Base-by-base conservation (phyloP, 2,329 filamentous ascomycete genomes). In the Xylaria sp. region DNA sequence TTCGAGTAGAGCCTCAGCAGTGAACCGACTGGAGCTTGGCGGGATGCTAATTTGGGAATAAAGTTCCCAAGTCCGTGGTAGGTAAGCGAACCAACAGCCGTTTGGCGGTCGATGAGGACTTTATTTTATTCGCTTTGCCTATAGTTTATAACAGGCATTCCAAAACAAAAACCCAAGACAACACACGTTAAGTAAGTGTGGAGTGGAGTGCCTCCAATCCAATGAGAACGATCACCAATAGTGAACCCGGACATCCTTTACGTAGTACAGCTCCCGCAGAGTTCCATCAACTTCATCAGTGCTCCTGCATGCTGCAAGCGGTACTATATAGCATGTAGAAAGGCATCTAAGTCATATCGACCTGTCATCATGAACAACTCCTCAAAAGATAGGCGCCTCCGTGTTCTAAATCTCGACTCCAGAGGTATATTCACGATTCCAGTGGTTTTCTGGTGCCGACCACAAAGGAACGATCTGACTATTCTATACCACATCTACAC, bases 381-480 rank as follows among this genome's bases (percentile, higher is more conserved):
- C 29, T 17, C n/a, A 54, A 31, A 11, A 38, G 27, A 49, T 11
- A 44, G 17, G 19, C 21, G 31, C 17, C 17, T 31, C 57, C 29
- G 38, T 47, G 27, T 57, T 41, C 33, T 38, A 25, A 19, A 11
- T 47, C 29, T 15, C 17, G 48, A 29, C 48, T 37, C 43, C 40
- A 21, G 48, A 17, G 25, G 25, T 31, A 41, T 44, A 54, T 62
- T 47, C 46, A 57, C 35, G 33, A 43, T 43, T 51, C 46, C 31
- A 27, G 35, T 33, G 47, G 58, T 15, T 53, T 55, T 38, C 23
- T 25, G 44, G 40, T 43, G 58, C 47, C 57, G 58, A 56, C 53
- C 58, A 61, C 58, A 40, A 41, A 51, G 27, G 38, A 43, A 29
- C 49, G 23, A 54, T 54, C 35, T 54, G 25, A 54, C 49, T 40